A percentile compares a stretch with the other conserved stretches of the same genome.
These are phyloP conservation scores for Diospyros kaki DNA, from an alignment of 148 eudicot species.

Conservation along the genomic window DNA sequence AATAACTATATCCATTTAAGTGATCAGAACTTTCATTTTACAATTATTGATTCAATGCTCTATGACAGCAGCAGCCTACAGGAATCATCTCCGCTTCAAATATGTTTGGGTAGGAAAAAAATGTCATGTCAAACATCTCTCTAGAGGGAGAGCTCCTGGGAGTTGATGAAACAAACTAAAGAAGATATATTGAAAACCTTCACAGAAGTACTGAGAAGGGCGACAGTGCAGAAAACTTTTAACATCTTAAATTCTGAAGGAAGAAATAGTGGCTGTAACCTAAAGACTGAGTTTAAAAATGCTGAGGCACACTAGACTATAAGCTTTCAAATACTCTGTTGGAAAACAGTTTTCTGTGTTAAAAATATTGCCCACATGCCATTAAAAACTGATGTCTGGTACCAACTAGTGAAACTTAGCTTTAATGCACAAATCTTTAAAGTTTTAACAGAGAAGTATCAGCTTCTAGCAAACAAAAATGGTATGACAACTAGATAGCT, in stretches of 20 bases:
- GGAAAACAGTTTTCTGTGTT: background rate
- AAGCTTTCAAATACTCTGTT: background rate
- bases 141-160: background rate
- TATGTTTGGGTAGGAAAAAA: background rate
- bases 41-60: no score
- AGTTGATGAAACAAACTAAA: background rate
- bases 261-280: background rate
- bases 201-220: background rate
- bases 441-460: background rate
- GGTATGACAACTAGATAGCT: no score
- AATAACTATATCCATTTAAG: background rate
- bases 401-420: background rate
- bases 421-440: background rate
- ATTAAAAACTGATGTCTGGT: background rate
- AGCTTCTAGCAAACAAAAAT: no score
- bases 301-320: background rate
- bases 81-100: background rate
- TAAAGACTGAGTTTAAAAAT: background rate
- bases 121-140: background rate
- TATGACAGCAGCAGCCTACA: background rate
- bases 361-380: conserved; percentile 3
- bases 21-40: background rate
- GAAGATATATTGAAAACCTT: background rate
- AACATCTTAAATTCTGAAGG: background rate
- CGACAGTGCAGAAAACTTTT: background rate